Evolutionary conservation across 768 basidiomycete species (phyloP).

Genomic region (Russula sp.): DNA sequence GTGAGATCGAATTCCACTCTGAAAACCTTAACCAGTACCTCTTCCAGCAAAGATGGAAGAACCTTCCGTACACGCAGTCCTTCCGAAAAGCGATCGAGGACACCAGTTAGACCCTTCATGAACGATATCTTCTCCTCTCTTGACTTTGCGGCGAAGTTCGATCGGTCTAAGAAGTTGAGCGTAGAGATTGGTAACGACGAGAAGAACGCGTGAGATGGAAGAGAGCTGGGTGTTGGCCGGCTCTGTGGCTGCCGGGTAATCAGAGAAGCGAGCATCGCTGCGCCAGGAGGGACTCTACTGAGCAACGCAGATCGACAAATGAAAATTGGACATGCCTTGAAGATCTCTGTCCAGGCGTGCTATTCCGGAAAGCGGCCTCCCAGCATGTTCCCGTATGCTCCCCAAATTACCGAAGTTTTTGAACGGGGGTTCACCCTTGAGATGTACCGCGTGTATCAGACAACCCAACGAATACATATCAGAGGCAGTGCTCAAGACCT

Average conservation of each 20-base stretch:
- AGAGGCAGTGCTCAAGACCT: conserved; percentile 75
- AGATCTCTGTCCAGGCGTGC: conserved; percentile 63
- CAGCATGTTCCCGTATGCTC: conserved; percentile 61
- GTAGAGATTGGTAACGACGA: conserved; percentile 94
- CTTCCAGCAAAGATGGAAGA: conserved; percentile 86
- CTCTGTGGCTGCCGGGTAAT: conserved; percentile 70
- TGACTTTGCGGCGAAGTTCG: conserved; percentile 90
- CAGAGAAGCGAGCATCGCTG: conserved; percentile 73
- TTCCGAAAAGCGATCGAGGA: conserved; percentile 81
- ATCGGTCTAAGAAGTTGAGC: conserved; percentile 90
- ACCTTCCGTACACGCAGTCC: conserved; percentile 83
- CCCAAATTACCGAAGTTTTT: conserved; percentile 72
- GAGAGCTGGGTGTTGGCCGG: conserved; percentile 69
- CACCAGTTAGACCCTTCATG: conserved; percentile 80
- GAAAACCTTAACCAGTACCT: conserved; percentile 43
- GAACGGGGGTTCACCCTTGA: conserved; percentile 81
- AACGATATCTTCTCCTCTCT: conserved; percentile 95
- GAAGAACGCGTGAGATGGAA: conserved; percentile 87
- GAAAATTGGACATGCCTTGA: conserved; percentile 42
- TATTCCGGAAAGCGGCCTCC: conserved; percentile 54
- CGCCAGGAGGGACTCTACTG: neutral
- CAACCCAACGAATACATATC: conserved; percentile 94
- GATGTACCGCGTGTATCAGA: conserved; percentile 86
- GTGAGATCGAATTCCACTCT: neutral
- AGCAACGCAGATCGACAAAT: conserved; percentile 1